These are phyloP conservation scores for Triticum turgidum DNA, from an alignment of 176 grass and related monocot genomes.

Conservation along the genomic window DNA sequence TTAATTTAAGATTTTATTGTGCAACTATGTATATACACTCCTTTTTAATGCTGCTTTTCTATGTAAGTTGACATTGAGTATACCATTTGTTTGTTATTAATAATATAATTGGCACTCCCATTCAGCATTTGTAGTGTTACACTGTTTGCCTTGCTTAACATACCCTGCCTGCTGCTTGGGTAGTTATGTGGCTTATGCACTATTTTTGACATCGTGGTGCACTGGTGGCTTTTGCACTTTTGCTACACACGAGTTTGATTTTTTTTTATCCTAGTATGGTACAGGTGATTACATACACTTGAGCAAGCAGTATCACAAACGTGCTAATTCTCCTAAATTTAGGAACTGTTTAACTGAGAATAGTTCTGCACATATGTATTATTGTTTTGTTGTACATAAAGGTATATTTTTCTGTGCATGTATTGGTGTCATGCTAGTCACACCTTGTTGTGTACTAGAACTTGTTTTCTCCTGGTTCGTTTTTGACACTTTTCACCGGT, in stretches of 20 bases:
- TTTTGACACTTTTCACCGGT: constrained; percentile 15
- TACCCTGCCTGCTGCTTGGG: background rate
- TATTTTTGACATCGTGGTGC: constrained; percentile 4
- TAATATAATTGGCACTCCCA: constrained; percentile 3
- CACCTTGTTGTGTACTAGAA: background rate
- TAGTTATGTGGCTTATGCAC: background rate
- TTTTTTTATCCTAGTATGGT: constrained; percentile 1
- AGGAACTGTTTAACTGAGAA: constrained; percentile 4
- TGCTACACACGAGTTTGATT: background rate
- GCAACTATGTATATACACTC: background rate
- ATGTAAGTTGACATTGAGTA: constrained; percentile 15
- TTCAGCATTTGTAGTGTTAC: background rate
- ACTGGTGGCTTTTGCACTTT: background rate
- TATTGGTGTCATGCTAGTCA: background rate
- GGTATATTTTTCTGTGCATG: constrained; percentile 18
- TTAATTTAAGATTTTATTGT: background rate
- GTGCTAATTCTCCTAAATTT: constrained; percentile 15
- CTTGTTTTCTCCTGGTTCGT: constrained; percentile 16
- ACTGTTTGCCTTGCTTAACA: background rate
- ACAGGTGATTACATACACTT: background rate
- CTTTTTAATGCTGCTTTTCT: constrained; percentile 5
- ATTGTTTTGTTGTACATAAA: constrained; percentile 17
- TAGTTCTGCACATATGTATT: constrained; percentile 1
- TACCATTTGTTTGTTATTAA: background rate
- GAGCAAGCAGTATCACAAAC: constrained; percentile 4